Conservation (phyloP, 768 basidiomycete species). For the Suillus ampliporus region DNA sequence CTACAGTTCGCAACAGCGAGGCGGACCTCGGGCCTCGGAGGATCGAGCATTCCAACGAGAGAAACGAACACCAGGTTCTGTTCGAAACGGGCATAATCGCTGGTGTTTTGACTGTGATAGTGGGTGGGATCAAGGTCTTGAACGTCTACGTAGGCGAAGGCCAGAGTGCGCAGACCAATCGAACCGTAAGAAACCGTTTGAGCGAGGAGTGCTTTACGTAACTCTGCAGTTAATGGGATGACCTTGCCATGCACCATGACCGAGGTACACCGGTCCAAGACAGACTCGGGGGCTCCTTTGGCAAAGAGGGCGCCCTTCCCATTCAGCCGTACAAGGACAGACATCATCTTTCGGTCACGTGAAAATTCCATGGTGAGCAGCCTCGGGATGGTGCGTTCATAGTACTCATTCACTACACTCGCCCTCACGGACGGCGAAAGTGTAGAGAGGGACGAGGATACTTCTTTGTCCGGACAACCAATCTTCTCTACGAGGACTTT, state of each 20-base stretch:
- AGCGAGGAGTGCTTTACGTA: slow-evolving; percentile 66
- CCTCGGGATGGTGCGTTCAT: slow-evolving; percentile 76
- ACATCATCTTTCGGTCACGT: slow-evolving; percentile 99
- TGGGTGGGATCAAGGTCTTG: slow-evolving; percentile 78
- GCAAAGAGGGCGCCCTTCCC: slow-evolving; percentile 82
- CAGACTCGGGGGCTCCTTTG: slow-evolving; percentile 96
- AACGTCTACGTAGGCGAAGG: slow-evolving; percentile 84
- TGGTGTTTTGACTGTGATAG: slow-evolving; percentile 79
- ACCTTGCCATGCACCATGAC: slow-evolving; percentile 68
- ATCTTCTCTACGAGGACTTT: slow-evolving; percentile 96
- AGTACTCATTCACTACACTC: slow-evolving; percentile 83
- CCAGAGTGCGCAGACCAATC: slow-evolving; percentile 88
- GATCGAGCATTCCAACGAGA: slow-evolving; percentile 96
- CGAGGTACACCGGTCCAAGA: slow-evolving; percentile 86
- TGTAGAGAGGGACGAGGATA: slow-evolving; percentile 59
- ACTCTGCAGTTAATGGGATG: slow-evolving; percentile 65
- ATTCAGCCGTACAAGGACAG: slow-evolving; percentile 81
- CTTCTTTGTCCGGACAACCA: slow-evolving; percentile 67
- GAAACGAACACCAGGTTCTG: slow-evolving; percentile 93
- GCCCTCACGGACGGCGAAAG: slow-evolving; percentile 69
- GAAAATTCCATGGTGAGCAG: slow-evolving; percentile 97
- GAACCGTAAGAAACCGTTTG: slow-evolving; percentile 77
- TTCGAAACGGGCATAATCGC: slow-evolving; percentile 91
- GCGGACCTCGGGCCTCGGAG: slow-evolving; percentile 92
- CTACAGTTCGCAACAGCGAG: slow-evolving; percentile 88